Conservation (phyloP, 495 filamentous ascomycete species). For the Massariosphaeria phaeospora region DNA sequence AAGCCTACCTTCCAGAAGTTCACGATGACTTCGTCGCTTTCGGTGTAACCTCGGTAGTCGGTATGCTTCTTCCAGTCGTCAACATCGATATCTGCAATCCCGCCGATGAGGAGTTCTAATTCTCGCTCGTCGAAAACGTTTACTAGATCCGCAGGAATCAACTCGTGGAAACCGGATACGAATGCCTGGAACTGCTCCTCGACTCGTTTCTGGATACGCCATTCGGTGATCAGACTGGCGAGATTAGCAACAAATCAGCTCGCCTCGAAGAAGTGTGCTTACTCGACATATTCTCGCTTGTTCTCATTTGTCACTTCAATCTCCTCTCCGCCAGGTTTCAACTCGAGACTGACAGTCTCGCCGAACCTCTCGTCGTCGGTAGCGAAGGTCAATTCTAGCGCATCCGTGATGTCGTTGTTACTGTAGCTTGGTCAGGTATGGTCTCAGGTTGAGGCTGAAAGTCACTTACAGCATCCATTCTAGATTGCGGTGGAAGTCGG, state of each 20-base stretch:
- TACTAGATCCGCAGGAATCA: conserved; percentile 93
- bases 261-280: conserved; percentile 6
- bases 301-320: conserved; percentile 86
- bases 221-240: conserved; percentile 83
- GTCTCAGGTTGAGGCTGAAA: background rate
- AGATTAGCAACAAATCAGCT: conserved; percentile 6
- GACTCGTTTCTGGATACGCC: conserved; percentile 97
- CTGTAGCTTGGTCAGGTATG: conserved; percentile 37
- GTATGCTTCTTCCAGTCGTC: conserved; percentile 99
- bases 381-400: conserved; percentile 89
- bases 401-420: conserved; percentile 91
- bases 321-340: conserved; percentile 84
- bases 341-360: conserved; percentile 82
- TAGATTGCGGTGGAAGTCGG: conserved; percentile 90
- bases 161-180: conserved; percentile 92
- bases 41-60: conserved; percentile 99
- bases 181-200: conserved; percentile 98
- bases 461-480: conserved; percentile 81
- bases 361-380: conserved; percentile 97
- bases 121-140: conserved; percentile 99
- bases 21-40: conserved; percentile 91
- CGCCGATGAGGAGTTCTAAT: conserved; percentile 91
- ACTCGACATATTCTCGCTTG: conserved; percentile 59
- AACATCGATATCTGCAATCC: conserved; percentile 98
- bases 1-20: conserved; percentile 91